These are phyloP conservation scores for Tylopilus sp. DNA, from an alignment of 768 basidiomycete species.

Conservation along the genomic window DNA sequence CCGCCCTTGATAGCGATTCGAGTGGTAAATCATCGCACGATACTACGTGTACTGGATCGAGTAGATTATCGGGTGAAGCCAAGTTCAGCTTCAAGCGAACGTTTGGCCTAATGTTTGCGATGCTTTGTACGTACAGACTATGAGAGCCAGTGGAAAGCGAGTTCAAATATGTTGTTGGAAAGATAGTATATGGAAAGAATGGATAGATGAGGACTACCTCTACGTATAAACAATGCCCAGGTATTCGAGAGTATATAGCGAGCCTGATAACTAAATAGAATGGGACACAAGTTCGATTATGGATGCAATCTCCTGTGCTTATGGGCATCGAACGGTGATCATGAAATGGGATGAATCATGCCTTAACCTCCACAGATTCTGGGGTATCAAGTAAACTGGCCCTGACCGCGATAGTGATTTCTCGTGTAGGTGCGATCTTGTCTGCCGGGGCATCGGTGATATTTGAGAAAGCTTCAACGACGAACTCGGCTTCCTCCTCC, in stretches of 20 bases:
- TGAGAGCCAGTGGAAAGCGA: too few species aligned
- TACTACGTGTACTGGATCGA: too few species aligned
- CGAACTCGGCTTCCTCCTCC: constrained; percentile 4
- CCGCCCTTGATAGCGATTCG: constrained; percentile 3
- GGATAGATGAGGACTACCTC: background rate
- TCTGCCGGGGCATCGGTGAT: background rate
- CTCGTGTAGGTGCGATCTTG: constrained; percentile 7
- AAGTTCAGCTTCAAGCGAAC: background rate
- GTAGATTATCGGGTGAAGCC: too few species aligned
- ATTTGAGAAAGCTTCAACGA: background rate
- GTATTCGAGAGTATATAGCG: constrained; percentile 16
- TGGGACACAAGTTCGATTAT: constrained; percentile 7
- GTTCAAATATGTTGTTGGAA: too few species aligned
- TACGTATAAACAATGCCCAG: constrained; percentile 18
- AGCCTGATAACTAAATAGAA: constrained; percentile 9
- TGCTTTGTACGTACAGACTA: too few species aligned
- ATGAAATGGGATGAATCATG: constrained; percentile 6
- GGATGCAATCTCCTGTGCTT: constrained; percentile 23
- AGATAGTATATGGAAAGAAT: background rate
- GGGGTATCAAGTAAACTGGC: constrained; percentile 7
- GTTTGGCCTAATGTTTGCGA: too few species aligned
- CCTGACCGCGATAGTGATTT: constrained; percentile 2
- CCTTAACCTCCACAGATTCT: constrained; percentile 19
- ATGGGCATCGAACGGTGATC: constrained; percentile 9
- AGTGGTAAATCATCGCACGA: background rate